Conservation (phyloP, 2,329 filamentous ascomycete genomes). For the Colletotrichum musicola region DNA sequence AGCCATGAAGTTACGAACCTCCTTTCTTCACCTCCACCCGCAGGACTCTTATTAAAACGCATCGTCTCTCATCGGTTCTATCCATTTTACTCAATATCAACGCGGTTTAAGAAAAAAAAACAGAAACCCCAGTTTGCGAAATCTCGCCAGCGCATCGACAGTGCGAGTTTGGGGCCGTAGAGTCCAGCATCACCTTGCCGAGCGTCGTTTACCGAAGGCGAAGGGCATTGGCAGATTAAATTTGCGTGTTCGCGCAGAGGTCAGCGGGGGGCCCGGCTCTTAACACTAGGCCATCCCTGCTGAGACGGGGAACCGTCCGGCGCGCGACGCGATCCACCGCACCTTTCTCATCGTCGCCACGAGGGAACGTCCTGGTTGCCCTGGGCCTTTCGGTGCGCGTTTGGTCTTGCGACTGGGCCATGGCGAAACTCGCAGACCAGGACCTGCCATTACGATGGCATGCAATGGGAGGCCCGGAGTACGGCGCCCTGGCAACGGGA, state of each 20-base stretch:
- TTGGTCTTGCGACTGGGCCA: slow-evolving; percentile 2
- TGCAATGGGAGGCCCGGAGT: slow-evolving; percentile 21
- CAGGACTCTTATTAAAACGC: no score
- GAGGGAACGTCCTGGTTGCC: slow-evolving; percentile 22
- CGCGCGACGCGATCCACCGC: slow-evolving; percentile 13
- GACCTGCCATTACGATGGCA: neutral
- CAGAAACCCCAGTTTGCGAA: slow-evolving; percentile 28
- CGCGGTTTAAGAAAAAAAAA: no score
- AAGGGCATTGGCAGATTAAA: slow-evolving; percentile 1
- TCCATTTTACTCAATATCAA: no score
- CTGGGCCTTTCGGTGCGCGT: slow-evolving; percentile 17
- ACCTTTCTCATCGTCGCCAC: neutral
- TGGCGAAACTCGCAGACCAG: slow-evolving; percentile 18
- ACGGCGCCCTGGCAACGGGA: slow-evolving; percentile 18
- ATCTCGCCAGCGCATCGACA: slow-evolving; percentile 16
- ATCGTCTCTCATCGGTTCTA: no score
- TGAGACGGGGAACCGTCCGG: slow-evolving; percentile 8
- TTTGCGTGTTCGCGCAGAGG: neutral
- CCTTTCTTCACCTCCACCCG: no score
- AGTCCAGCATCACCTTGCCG: slow-evolving; percentile 29
- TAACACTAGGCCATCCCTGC: slow-evolving; percentile 17
- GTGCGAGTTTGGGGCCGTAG: neutral
- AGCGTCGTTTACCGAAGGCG: slow-evolving; percentile 1
- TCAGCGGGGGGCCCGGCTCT: neutral
- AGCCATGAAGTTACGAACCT: no score